Conservation (phyloP, 495 filamentous ascomycete genomes). For the Aspergillus panamensis region DNA sequence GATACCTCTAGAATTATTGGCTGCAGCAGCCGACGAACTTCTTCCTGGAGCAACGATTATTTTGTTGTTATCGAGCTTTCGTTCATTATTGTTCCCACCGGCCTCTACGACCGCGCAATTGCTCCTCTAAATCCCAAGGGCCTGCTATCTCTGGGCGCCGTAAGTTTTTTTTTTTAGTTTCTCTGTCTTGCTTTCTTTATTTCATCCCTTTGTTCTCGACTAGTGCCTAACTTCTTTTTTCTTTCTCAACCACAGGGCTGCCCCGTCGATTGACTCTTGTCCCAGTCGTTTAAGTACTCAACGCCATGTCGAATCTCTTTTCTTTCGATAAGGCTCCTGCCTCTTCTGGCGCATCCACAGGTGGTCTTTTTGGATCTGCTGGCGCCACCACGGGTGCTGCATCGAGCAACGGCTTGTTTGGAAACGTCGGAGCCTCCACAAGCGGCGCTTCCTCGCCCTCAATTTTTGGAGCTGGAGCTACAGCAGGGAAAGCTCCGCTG, state of each 20-base stretch:
- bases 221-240: slow-evolving; percentile 12
- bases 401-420: slow-evolving; percentile 39
- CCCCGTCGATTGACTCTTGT: slow-evolving; percentile 21
- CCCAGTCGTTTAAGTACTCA: slow-evolving; percentile 22
- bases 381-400: slow-evolving; percentile 27
- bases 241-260: slow-evolving; percentile 21
- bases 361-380: slow-evolving; percentile 41
- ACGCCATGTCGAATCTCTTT: slow-evolving; percentile 33
- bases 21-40: slow-evolving; percentile 8
- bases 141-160: slow-evolving; percentile 22
- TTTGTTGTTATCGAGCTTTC: slow-evolving; percentile 10
- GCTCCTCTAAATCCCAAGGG: not conserved
- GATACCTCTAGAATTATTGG: slow-evolving; percentile 6
- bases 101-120: slow-evolving; percentile 7
- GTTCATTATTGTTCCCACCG: not conserved
- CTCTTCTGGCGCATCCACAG: slow-evolving; percentile 34
- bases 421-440: slow-evolving; percentile 43
- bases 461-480: slow-evolving; percentile 32
- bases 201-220: not conserved
- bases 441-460: slow-evolving; percentile 33
- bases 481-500: slow-evolving; percentile 25
- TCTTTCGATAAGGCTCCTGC: slow-evolving; percentile 30
- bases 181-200: not conserved
- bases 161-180: slow-evolving; percentile 12
- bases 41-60: slow-evolving; percentile 1